Conservation (phyloP, 2,329 filamentous ascomycete species). For the Botryotinia convoluta region DNA sequence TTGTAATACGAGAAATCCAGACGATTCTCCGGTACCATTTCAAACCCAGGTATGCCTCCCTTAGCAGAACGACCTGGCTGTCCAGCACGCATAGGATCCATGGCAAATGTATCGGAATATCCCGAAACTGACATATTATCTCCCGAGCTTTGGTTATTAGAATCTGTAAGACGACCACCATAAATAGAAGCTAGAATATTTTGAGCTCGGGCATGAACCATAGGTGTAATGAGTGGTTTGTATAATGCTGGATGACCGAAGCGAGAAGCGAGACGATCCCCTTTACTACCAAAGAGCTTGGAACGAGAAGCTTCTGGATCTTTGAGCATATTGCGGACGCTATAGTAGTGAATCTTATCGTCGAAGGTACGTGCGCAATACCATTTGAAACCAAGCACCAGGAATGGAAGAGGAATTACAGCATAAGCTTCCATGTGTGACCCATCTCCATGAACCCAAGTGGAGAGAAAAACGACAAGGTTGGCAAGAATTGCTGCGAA, state of each 20-base stretch:
- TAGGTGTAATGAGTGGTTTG: conserved; percentile 84
- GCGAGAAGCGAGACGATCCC: conserved; percentile 68
- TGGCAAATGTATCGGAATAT: conserved; percentile 77
- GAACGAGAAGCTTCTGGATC: conserved; percentile 45
- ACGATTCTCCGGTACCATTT: conserved; percentile 85
- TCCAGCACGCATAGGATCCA: conserved; percentile 69
- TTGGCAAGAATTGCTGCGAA: conserved; percentile 79
- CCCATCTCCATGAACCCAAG: conserved; percentile 66
- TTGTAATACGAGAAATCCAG: conserved; percentile 90
- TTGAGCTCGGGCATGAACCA: conserved; percentile 90
- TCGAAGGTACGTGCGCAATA: conserved; percentile 79
- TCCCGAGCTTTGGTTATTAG: conserved; percentile 56
- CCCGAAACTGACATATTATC: conserved; percentile 61
- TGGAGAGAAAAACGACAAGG: conserved; percentile 71
- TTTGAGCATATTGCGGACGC: conserved; percentile 55
- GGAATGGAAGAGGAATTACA: conserved; percentile 70
- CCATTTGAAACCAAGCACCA: conserved; percentile 81
- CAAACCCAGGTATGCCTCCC: conserved; percentile 65
- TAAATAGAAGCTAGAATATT: conserved; percentile 85
- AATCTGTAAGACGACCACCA: conserved; percentile 71
- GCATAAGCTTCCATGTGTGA: conserved; percentile 60
- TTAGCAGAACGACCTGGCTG: conserved; percentile 44
- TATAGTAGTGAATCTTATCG: conserved; percentile 76
- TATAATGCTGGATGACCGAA: conserved; percentile 93
- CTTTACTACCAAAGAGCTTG: conserved; percentile 55